phyloP scores from a whole-genome alignment of 371 early-diverging fungal species.

The Lichtheimia corymbifera region DNA sequence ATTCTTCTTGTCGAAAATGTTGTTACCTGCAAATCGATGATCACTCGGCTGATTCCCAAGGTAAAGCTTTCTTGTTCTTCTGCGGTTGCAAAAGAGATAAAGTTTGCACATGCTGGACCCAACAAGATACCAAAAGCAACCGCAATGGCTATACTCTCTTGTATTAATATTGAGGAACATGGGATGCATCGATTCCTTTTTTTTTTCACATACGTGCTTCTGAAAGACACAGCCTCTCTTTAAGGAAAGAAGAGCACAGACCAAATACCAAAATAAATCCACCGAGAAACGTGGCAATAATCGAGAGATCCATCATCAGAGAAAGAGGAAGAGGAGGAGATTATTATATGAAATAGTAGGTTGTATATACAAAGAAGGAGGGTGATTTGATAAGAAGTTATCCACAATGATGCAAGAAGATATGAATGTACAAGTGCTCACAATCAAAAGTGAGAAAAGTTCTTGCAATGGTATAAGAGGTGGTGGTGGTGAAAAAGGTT shows the following conservation, averaged over 20 bases:
- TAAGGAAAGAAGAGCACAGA: constrained; percentile 82
- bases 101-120: constrained; percentile 68
- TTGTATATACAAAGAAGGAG: too few species aligned
- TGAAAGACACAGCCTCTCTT: constrained; percentile 87
- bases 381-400: too few species aligned
- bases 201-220: constrained; percentile 72
- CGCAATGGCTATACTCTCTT: constrained; percentile 64
- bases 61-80: constrained; percentile 45
- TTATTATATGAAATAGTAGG: too few species aligned
- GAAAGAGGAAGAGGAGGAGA: too few species aligned
- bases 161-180: not conserved
- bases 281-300: constrained; percentile 59
- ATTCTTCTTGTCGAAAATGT: not conserved
- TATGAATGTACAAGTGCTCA: too few species aligned
- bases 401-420: too few species aligned
- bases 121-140: constrained; percentile 83
- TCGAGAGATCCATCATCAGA: constrained; percentile 13
- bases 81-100: constrained; percentile 41
- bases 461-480: too few species aligned
- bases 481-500: too few species aligned
- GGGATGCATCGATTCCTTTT: not conserved
- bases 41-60: constrained; percentile 73
- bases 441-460: too few species aligned
- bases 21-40: constrained; percentile 73
- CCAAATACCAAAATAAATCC: constrained; percentile 86